Percentiles rank a stretch among this genome's conserved stretches.
phyloP scores from a whole-genome alignment of 2,329 filamentous ascomycete species.

The Neurospora sp. region DNA sequence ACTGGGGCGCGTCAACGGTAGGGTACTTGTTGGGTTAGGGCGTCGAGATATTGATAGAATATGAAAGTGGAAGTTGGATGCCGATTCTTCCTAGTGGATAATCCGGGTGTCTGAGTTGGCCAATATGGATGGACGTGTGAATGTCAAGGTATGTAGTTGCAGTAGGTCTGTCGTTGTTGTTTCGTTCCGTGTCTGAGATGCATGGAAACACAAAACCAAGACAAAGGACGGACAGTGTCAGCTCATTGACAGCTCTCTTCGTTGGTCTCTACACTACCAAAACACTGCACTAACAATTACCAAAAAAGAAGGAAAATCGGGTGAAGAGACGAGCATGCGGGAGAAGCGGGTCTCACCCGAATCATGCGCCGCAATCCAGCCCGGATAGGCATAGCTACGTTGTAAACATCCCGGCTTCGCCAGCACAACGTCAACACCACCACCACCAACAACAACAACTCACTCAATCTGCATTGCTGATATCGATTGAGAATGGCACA shows the following conservation, averaged over 20 bases:
- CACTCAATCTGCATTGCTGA: not conserved
- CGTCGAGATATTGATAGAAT: not conserved
- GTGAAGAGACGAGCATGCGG: constrained; percentile 17
- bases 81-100: not conserved
- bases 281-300: constrained; percentile 22
- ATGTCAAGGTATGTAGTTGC: not conserved
- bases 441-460: not conserved
- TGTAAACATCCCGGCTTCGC: not conserved
- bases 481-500: not conserved
- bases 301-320: constrained; percentile 17
- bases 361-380: constrained; percentile 2
- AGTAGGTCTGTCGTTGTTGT: constrained; percentile 7
- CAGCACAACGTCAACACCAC: not conserved
- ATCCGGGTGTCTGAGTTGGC: constrained; percentile 19
- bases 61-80: not conserved
- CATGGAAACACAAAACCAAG: constrained; percentile 17
- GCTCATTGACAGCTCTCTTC: not conserved
- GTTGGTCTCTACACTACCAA: not conserved
- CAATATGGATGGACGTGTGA: not conserved
- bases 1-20: not conserved
- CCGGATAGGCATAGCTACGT: not conserved
- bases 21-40: not conserved
- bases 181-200: constrained; percentile 15
- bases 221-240: constrained; percentile 9
- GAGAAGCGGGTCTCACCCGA: constrained; percentile 18